phyloP scores from a whole-genome alignment of 1,139 yeast species.

The Eremothecium gossypii region DNA sequence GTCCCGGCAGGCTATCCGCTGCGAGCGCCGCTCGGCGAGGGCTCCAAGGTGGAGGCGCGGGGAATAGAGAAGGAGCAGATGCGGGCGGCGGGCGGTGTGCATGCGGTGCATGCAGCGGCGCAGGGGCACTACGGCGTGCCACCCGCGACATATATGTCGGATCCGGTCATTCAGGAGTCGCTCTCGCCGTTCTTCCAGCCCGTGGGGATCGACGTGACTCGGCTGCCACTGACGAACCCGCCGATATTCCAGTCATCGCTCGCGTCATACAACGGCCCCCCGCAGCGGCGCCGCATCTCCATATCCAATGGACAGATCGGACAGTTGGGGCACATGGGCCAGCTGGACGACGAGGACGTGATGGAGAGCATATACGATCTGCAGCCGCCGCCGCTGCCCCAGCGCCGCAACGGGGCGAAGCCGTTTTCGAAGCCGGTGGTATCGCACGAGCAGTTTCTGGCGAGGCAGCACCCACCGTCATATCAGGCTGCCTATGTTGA shows the following conservation, averaged over 20 bases:
- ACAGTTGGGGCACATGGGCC: constrained; percentile 45
- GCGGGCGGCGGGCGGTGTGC: too few species aligned
- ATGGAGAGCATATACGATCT: constrained; percentile 25
- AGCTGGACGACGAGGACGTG: constrained; percentile 22
- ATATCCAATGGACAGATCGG: constrained; percentile 76
- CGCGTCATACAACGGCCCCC: constrained; percentile 32
- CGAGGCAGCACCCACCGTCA: background rate
- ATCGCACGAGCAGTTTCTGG: background rate
- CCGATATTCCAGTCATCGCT: constrained; percentile 52
- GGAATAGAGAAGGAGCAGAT: too few species aligned
- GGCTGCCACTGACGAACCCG: constrained; percentile 56
- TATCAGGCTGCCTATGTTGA: background rate
- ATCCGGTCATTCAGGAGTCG: constrained; percentile 32
- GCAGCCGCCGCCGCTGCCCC: constrained; percentile 31
- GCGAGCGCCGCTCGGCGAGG: too few species aligned
- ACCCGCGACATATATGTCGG: constrained; percentile 8
- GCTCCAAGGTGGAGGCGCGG: too few species aligned
- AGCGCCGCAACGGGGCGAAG: constrained; percentile 5
- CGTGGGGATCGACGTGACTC: constrained; percentile 33
- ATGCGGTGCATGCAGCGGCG: too few species aligned
- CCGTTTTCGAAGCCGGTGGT: background rate
- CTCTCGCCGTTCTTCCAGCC: constrained; percentile 34
- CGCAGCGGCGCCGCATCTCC: constrained; percentile 52
- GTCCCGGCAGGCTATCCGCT: too few species aligned
- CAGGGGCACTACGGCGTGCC: too few species aligned